phyloP scores from a whole-genome alignment of 192 early-diverging fungal species.

The Coemansia sp. region DNA sequence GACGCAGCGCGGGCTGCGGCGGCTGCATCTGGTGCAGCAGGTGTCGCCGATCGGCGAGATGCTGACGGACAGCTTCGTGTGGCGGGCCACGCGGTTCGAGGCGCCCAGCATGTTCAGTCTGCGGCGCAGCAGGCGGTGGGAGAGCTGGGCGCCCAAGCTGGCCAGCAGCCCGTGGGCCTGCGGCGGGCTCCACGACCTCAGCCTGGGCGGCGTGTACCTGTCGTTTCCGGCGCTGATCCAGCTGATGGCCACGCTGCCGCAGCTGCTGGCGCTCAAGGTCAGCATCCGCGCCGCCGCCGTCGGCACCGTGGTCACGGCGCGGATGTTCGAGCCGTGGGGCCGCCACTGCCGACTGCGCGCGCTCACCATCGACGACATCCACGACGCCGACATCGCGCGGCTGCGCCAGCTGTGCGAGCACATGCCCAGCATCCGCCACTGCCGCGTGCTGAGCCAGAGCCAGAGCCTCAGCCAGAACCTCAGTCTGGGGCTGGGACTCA shows the following conservation, averaged over 20 bases:
- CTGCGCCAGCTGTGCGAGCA: slow-evolving; percentile 52
- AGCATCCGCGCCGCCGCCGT: slow-evolving; percentile 39
- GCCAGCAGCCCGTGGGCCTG: slow-evolving; percentile 54
- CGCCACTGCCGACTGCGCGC: slow-evolving; percentile 44
- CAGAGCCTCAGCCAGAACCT: neutral
- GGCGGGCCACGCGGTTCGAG: slow-evolving; percentile 51
- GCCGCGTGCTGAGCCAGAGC: slow-evolving; percentile 39
- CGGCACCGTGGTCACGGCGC: slow-evolving; percentile 38
- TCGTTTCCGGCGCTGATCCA: slow-evolving; percentile 52
- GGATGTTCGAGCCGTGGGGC: slow-evolving; percentile 58
- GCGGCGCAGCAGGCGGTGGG: slow-evolving; percentile 49
- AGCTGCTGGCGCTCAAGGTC: slow-evolving; percentile 41
- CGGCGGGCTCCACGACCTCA: slow-evolving; percentile 35
- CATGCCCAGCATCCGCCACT: slow-evolving; percentile 52
- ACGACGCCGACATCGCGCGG: slow-evolving; percentile 43
- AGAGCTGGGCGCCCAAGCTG: slow-evolving; percentile 55
- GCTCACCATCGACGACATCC: slow-evolving; percentile 49
- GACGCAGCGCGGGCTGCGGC: slow-evolving; percentile 36
- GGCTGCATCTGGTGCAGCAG: slow-evolving; percentile 52
- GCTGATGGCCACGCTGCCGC: slow-evolving; percentile 49
- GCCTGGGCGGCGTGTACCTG: slow-evolving; percentile 51
- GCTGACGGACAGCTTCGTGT: slow-evolving; percentile 52
- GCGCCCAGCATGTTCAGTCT: slow-evolving; percentile 50
- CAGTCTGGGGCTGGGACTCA: neutral
- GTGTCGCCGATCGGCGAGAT: slow-evolving; percentile 56